Base-by-base conservation (phyloP, 805 yeast species). In the Crinitomyces ghanaensis region DNA sequence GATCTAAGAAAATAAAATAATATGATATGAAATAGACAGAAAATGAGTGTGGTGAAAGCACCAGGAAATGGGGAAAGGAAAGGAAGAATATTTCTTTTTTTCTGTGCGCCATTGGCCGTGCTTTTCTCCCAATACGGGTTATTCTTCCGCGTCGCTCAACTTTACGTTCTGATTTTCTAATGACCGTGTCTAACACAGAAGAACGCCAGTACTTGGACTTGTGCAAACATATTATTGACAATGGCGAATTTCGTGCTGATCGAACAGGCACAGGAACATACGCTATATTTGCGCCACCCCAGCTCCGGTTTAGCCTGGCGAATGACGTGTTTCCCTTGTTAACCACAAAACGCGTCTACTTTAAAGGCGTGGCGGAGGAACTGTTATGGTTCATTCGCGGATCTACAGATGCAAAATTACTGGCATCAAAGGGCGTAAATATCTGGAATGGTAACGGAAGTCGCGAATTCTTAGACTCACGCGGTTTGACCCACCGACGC, bases 371-470 rank as follows among this genome's bases (percentile, higher is more conserved):
- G 28, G 70, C 88, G 21, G 74, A 83, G 43, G 99, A 91, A 54
- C 64, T 91, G 19, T 65, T 91, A 9, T 91, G 99, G 99, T 91
- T 91, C 51, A 69, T 91, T 6, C 65, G 73, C 3, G 98, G 97
- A 1, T 72, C 77, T 41, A 91, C 99, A 0, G 93, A 88, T 53
- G 93, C 91, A 23, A 79, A 77, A 43, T 65, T 69, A 41, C 62
- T 91, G 27, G 62, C 77, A 11, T 93, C 77, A 2, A 70, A 77
- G 45, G 95, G 94, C 22, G 93, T 91, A n/a, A 86, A 75, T 51
- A 91, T 91, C 36, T 91, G 99, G 99, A 98, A 91, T 56, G 98
- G 98, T 12, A 91, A 91, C 54, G 98, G 97, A 7, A 81, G 94
- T 23, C 66, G 96, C 40, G 95, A 84, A 56, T 91, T 73, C 53